Base-by-base conservation (phyloP, 306 rosid species). In the Rosa rugosa region DNA sequence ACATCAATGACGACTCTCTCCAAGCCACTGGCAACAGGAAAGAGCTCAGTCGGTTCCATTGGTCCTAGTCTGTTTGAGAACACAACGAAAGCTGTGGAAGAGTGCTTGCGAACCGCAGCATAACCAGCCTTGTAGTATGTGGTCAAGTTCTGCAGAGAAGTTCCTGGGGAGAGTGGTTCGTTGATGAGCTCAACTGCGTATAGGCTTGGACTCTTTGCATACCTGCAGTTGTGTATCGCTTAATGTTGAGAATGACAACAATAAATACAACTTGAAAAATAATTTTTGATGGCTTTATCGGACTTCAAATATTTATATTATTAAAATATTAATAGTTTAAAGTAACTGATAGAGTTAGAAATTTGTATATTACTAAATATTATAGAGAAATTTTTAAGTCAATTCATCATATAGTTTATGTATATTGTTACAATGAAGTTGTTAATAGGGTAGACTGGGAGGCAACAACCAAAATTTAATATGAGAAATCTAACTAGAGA, bases 161-260 rank as follows among this genome's bases (percentile, higher is more conserved):
- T 91, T 54, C 87, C 87, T 0, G 97, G 97, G 11, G 96, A 72
- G 0, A 75, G 53, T 7, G 98, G 97, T 88, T 93, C 98, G 70
- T 91, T 91, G n/a, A 93, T 40, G 22, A 93, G 91, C 80, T 89
- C 94, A 11, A 91, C 73, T 47, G 94, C 98, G 69, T 89, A 85
- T 25, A 93, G 89, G 79, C 89, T 86, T 23, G 86, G 82, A 14
- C 77, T 80, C 73, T 64, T 86, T 12, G 89, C 88, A 69, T 89
- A 93, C 87, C 97, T 90, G 56, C 41, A 20, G 68, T 22, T 59
- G 18, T 27, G 14, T 42, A 69, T 3, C 36, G 25, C 73, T 38
- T 3, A 38, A 38, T 17, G 5, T 36, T 66, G n/a, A 64, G 42
- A 17, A 31, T 64, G 36, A 31, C 36, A 27, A 64, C 69, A 64